Evolutionary conservation across 1,284 basidiomycete species (phyloP).

Genomic region (Fistulina hepatica): DNA sequence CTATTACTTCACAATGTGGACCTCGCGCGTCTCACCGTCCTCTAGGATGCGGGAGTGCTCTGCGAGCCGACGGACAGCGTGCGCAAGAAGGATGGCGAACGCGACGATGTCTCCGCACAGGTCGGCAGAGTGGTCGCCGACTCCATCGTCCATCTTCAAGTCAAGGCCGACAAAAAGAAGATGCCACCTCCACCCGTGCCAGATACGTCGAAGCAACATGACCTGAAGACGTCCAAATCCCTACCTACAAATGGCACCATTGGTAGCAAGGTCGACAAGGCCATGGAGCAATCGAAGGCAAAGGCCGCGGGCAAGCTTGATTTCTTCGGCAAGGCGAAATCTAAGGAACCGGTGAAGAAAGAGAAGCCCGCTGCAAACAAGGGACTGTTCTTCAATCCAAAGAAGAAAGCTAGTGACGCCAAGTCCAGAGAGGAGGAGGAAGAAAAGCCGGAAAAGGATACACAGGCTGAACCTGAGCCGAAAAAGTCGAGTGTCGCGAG

Average conservation of each 20-base stretch:
- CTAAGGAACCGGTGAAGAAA: conserved; percentile 23
- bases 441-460: neutral
- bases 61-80: conserved; percentile 37
- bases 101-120: conserved; percentile 31
- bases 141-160: conserved; percentile 5
- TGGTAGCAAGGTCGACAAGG: conserved; percentile 13
- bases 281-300: conserved; percentile 22
- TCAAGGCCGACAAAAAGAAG: conserved; percentile 7
- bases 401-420: conserved; percentile 12
- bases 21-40: conserved; percentile 1
- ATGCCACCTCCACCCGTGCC: conserved; percentile 12
- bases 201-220: conserved; percentile 17
- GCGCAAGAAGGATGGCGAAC: conserved; percentile 36
- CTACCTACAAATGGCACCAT: conserved; percentile 12
- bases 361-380: conserved; percentile 12
- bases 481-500: neutral
- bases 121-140: conserved; percentile 39
- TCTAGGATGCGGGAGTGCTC: conserved; percentile 49
- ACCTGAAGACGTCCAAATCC: conserved; percentile 18
- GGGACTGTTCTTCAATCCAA: conserved; percentile 12
- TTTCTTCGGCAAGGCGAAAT: conserved; percentile 48
- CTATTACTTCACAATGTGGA: conserved; percentile 1
- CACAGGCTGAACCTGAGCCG: neutral
- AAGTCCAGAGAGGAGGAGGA: conserved; percentile 18
- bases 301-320: conserved; percentile 48